Evolutionary conservation across 768 basidiomycete genomes (phyloP), one percentile per base, ranked within the genome.

Genomic region (Tulasnella sp.): DNA sequence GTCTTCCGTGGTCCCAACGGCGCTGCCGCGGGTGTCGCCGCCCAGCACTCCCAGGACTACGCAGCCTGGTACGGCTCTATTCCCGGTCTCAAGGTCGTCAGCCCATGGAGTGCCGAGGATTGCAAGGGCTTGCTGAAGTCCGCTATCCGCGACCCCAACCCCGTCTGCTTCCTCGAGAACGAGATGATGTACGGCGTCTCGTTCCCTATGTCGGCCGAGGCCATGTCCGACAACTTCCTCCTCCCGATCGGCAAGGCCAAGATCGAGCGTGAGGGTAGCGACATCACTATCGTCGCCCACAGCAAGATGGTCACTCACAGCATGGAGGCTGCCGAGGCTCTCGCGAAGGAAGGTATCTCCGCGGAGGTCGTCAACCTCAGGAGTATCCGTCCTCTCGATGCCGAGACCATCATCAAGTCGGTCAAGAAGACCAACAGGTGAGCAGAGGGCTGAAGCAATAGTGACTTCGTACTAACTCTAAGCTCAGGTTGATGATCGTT

Each of bases 1-100:
- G 96, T 98, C 70, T 99, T 99, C 90, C 94, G 97, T 82, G 97
- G 97, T 68, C 97, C 97, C 74, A 99, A 99, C 80, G 97, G 97
- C 80, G 97, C 97, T 66, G 97, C 97, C 65, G 82, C 95, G 67
- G 97, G 97, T 86, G 97, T 99, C 44, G 97, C 77, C 47, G 96
- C 96, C 29, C 96, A 98, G 81, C 96, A 98, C 79, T 97, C 94
- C 19, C 96, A 98, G 81, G 96, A 98, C 79, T 99, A 95, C 77
- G 92, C 94, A 40, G 89, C 94, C 11, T 98, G 95, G 96, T 95
- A 91, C 75, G 94, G 91, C 39, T 88, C 87, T 70, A 85, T 99
- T 62, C 97, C 97, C 8, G 97, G 97, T 74, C 86, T 99, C 76
- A 99, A 99, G 83, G 97, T 99, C 75, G 87, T 99, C 79, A 94